Base-by-base conservation (phyloP, 345 rosid species). In the Acer campestre region DNA sequence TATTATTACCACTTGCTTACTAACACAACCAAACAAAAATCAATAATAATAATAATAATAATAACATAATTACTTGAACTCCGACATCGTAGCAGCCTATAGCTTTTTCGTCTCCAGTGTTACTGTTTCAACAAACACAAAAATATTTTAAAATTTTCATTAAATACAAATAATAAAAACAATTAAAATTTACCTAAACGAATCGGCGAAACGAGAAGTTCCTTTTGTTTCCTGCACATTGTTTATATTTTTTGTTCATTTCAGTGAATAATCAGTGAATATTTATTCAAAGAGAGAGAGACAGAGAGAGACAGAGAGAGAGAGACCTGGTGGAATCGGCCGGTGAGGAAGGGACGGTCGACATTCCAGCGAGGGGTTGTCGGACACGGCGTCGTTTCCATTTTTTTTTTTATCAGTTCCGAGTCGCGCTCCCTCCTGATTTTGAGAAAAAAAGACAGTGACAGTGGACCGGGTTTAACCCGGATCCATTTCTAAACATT, bases 331-430 rank as follows among this genome's bases (percentile, higher is more conserved):
- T 85, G 95, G 80, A 91, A 90, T 77, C 91, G 98, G 79, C 98
- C 98, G 53, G 95, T 93, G 86, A 95, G 98, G 82, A 90, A 93
- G 8, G 98, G 98, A 20, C 98, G 82, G 55, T 94, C 98, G 66
- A 93, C 80, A 82, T 93, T 95, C 98, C 95, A 95, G 74, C 90
- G 97, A 82, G 98, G 98, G 20, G 95, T 95, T 16, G 93, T 84
- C 62, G 98, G 94, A 83, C 79, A 82, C 27, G 89, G 71, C 35
- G 85, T 63, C 68, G 84, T 66, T 77, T 89, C 87, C 89, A 88
- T 85, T 66, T 35, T 31, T 22, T 9, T 12, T 1, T 12, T 1
- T 42, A 0, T 46, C 49, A 10, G 49, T 46, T 9, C 10, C 49
- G 1, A 44, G 12, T 10, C 0, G 10, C 49, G 2, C 16, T 27